These are phyloP conservation scores for Scytalidium sp. DNA, from an alignment of 2,329 filamentous ascomycete genomes.

Conservation along the genomic window DNA sequence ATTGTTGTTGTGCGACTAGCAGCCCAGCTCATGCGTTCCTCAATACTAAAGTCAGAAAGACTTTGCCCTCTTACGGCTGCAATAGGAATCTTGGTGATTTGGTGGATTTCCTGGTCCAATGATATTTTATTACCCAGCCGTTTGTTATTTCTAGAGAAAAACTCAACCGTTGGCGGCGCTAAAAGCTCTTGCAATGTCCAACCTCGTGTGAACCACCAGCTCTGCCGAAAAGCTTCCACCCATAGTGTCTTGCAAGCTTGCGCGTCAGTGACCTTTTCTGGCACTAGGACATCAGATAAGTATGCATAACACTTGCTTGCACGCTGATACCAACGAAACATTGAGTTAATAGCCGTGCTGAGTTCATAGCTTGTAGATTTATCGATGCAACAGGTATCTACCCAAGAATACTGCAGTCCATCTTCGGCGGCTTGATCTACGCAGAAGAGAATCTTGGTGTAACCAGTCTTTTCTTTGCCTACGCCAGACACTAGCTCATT, in stretches of 20 bases:
- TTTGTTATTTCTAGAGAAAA: conserved; percentile 12
- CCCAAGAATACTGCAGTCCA: conserved; percentile 2
- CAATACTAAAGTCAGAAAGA: conserved; percentile 9
- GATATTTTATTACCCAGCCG: conserved; percentile 9
- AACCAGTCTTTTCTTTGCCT: conserved; percentile 6
- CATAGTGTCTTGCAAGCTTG: conserved; percentile 4
- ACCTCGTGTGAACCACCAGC: too few species aligned
- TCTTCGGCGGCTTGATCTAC: conserved; percentile 5
- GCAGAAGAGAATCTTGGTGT: conserved; percentile 7
- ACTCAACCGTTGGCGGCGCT: conserved; percentile 8
- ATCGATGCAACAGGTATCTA: conserved; percentile 13
- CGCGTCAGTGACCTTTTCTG: conserved; percentile 1
- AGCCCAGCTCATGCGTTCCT: conserved; percentile 19
- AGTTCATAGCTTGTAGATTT: conserved; percentile 10
- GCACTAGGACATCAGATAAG: conserved; percentile 9
- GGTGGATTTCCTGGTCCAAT: conserved; percentile 8
- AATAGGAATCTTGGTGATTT: conserved; percentile 12
- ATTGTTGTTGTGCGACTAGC: not conserved
- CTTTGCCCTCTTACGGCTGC: conserved; percentile 3
- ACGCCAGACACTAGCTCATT: conserved; percentile 4
- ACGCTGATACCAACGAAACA: conserved; percentile 8
- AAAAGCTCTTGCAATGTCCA: too few species aligned
- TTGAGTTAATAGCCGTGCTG: conserved; percentile 10
- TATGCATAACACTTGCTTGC: conserved; percentile 14
- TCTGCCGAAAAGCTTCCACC: conserved; percentile 8